Evolutionary conservation across 306 rosid genomes (phyloP), one percentile per base, ranked within the genome.

Genomic region (Trichosanthes cucumerina): DNA sequence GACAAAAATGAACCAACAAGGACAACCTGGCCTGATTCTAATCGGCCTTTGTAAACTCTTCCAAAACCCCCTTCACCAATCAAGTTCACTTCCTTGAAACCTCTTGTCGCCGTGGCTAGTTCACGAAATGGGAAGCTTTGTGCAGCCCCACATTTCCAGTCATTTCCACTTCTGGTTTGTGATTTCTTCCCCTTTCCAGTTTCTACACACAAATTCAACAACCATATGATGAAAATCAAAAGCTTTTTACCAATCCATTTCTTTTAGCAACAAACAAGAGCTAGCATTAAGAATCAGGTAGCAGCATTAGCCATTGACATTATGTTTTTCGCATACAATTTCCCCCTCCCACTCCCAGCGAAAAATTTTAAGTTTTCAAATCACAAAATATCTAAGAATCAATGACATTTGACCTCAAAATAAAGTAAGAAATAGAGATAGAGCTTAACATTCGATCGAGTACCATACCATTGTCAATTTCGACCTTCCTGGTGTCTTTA

Each of bases 51-150:
- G 87, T 83, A 95, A 83, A 95, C 98, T 83, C 83, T 92, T 75
- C 98, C 98, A 81, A 95, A 95, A 75, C 98, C 98, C 31, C 98
- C 98, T 91, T 95, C 97, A 16, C 98, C 98, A 26, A 92, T 89
- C 86, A 92, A 81, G 75, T 95, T 95, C 54, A 88, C 91, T 36
- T 88, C 88, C 86, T 62, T 87, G 81, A 90, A 90, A 39, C 93
- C 92, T 79, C 86, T 85, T 4, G 97, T 90, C 18, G 97, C 98
- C 0, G 75, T 80, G 9, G 97, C 97, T 6, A 95, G 95, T 83
- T 95, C 98, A 9, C 90, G 90, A 80, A 95, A 95, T 0, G 90
- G 79, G 80, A 86, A 88, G 77, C 91, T 88, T 28, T 85, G 82
- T 1, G 91, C 88, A 43, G 73, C 89, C 43, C 85, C 80, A 79